Evolutionary conservation across 345 rosid species (phyloP).

Genomic region (Adansonia digitata): DNA sequence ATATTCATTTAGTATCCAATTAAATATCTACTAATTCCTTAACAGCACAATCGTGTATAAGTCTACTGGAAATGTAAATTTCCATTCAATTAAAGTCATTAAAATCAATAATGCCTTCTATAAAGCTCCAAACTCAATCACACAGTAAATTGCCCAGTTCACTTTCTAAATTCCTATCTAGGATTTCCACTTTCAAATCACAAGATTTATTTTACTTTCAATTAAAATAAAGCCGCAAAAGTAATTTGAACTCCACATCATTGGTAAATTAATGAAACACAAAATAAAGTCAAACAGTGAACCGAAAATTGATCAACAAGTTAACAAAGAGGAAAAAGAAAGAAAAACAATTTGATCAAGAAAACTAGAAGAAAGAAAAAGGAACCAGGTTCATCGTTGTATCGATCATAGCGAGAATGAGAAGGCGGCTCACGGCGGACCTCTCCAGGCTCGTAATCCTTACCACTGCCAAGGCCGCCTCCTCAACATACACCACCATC

Average conservation of each 20-base stretch:
- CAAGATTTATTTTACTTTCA: neutral
- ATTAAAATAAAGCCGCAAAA: neutral
- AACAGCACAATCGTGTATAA: neutral
- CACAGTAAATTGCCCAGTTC: neutral
- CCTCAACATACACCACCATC: conserved; percentile 30
- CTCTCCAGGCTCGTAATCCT: conserved; percentile 67
- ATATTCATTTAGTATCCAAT: neutral
- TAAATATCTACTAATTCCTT: neutral
- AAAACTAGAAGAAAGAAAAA: no score
- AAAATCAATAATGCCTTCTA: neutral
- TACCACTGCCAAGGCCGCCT: conserved; percentile 30
- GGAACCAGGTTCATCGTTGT: conserved; percentile 61
- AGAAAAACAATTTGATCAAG: no score
- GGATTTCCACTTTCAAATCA: neutral
- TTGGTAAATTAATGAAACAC: neutral
- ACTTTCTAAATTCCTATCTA: neutral
- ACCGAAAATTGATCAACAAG: neutral
- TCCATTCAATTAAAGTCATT: neutral
- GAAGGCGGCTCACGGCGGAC: conserved; percentile 50
- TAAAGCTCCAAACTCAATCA: neutral
- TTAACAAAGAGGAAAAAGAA: neutral
- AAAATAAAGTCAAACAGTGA: neutral
- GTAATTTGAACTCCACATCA: neutral
- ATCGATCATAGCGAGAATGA: conserved; percentile 36
- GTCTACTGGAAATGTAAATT: neutral